Evolutionary conservation across 345 rosid genomes (phyloP).

Genomic region (Conringia planisiliqua): DNA sequence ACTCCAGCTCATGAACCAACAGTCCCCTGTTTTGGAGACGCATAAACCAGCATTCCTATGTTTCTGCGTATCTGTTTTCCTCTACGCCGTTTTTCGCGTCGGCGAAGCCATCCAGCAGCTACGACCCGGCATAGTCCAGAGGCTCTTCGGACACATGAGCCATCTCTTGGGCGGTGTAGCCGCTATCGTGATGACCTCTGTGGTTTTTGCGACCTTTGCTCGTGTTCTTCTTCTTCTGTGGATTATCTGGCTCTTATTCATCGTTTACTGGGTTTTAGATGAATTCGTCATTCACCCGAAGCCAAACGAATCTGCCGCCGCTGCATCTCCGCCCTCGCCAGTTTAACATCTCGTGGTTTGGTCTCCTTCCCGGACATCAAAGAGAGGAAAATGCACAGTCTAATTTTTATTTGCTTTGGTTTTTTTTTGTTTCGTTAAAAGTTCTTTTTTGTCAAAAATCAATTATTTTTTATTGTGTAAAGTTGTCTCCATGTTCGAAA

Average conservation of each 20-base stretch:
- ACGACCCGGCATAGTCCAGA: neutral
- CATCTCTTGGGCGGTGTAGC: constrained; percentile 24
- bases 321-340: neutral
- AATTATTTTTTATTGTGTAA: too few species aligned
- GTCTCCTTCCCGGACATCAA: too few species aligned
- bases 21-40: constrained; percentile 2
- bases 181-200: neutral
- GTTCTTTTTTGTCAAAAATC: too few species aligned
- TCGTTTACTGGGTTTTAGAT: neutral
- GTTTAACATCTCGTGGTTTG: neutral
- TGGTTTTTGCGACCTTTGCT: neutral
- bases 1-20: constrained; percentile 14
- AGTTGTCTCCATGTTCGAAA: too few species aligned
- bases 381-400: too few species aligned
- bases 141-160: constrained; percentile 19
- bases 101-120: neutral
- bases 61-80: neutral
- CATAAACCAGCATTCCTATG: constrained; percentile 1
- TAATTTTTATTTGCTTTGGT: too few species aligned
- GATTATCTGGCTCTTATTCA: constrained; percentile 10
- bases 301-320: neutral
- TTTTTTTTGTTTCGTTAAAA: too few species aligned
- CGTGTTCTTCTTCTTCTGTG: neutral
- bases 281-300: neutral
- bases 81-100: constrained; percentile 8